Percentiles rank a stretch among this genome's conserved stretches.
Evolutionary conservation across 2,329 filamentous ascomycete genomes (phyloP).

Genomic region (Colletotrichum caudatum): DNA sequence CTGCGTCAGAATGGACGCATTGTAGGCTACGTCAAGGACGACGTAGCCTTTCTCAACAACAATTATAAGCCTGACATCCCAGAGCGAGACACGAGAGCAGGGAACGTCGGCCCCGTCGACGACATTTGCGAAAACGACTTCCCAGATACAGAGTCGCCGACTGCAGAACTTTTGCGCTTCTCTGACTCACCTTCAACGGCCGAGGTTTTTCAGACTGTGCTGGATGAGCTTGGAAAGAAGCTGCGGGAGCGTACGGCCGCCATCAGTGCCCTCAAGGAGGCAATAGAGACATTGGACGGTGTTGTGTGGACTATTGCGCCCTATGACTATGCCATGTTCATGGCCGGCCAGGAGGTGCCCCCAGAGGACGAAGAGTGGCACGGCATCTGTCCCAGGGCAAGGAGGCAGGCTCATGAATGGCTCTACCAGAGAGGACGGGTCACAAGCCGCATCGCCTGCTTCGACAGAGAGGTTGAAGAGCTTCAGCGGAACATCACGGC

Average conservation of each 20-base stretch:
- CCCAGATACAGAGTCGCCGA: not conserved
- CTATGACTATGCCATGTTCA: not conserved
- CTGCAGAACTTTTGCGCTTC: not conserved
- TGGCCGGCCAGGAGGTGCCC: not conserved
- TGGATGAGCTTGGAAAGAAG: conserved; percentile 5
- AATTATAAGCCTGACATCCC: not conserved
- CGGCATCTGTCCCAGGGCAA: not conserved
- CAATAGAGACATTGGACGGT: not conserved
- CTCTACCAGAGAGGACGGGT: not conserved
- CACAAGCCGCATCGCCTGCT: not conserved
- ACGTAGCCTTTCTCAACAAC: not conserved
- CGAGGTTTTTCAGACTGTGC: not conserved
- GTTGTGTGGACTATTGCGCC: not conserved
- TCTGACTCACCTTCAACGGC: not conserved
- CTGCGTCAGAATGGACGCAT: not conserved
- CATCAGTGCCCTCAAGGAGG: not conserved
- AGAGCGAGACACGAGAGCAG: not conserved
- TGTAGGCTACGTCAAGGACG: not conserved
- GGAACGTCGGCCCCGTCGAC: not conserved
- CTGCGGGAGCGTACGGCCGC: not conserved
- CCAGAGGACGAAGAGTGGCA: not conserved
- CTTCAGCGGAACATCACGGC: not conserved
- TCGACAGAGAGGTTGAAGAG: not conserved
- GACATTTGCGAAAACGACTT: conserved; percentile 1
- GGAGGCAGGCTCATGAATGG: not conserved